Conservation (phyloP, 2,329 filamentous ascomycete genomes). For the Aspergillus tamarii region DNA sequence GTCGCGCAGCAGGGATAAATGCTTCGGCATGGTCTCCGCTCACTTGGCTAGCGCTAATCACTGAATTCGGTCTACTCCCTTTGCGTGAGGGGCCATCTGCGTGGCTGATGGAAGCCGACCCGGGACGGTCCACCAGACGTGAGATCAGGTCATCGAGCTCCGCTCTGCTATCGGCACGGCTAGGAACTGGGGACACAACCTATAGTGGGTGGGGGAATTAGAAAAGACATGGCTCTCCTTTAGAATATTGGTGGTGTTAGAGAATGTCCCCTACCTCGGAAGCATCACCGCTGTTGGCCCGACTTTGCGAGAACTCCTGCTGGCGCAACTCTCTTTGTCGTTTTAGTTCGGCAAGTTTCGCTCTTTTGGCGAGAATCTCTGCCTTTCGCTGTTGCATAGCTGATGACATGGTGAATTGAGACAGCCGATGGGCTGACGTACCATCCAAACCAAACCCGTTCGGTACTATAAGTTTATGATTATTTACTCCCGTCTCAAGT, state of each 20-base stretch:
- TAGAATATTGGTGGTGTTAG: background rate
- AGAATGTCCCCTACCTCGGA: constrained; percentile 64
- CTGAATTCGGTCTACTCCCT: constrained; percentile 81
- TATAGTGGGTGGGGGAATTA: constrained; percentile 36
- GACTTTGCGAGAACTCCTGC: constrained; percentile 71
- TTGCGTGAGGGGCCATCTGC: constrained; percentile 49
- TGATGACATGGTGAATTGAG: constrained; percentile 32
- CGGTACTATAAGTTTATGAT: constrained; percentile 30
- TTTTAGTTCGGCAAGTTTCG: constrained; percentile 95
- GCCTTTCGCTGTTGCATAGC: constrained; percentile 75
- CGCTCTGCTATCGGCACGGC: constrained; percentile 66
- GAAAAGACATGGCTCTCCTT: background rate
- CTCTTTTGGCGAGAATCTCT: constrained; percentile 95
- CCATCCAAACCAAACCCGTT: constrained; percentile 6
- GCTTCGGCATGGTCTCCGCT: constrained; percentile 66
- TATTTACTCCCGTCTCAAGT: background rate
- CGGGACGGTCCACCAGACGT: constrained; percentile 75
- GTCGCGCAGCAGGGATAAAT: constrained; percentile 43
- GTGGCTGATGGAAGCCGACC: constrained; percentile 66
- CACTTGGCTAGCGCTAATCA: constrained; percentile 78
- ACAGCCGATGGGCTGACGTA: constrained; percentile 1
- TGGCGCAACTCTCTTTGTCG: constrained; percentile 83
- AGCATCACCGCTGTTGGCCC: constrained; percentile 68
- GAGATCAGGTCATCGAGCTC: constrained; percentile 84
- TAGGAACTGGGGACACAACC: constrained; percentile 71